Evolutionary conservation across 2,329 filamentous ascomycete genomes (phyloP).

Genomic region (Penicillium sp.): DNA sequence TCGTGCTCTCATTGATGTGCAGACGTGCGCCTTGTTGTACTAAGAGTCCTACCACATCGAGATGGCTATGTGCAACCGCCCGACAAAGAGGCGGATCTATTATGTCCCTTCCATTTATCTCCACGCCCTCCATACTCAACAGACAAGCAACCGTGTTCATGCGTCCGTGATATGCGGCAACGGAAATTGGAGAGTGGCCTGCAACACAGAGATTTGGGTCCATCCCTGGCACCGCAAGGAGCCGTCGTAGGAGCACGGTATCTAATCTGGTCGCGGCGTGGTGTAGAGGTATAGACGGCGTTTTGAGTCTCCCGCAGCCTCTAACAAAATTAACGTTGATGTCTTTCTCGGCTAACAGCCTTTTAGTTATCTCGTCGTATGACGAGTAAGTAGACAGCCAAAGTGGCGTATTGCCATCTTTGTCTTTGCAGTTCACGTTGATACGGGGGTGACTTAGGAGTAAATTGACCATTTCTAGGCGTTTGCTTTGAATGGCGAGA

Average conservation of each 20-base stretch:
- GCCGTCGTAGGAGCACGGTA: neutral
- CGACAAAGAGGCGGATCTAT: neutral
- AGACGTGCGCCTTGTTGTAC: neutral
- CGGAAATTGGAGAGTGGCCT: neutral
- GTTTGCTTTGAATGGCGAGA: neutral
- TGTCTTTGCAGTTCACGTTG: neutral
- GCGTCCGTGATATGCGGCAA: neutral
- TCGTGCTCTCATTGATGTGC: neutral
- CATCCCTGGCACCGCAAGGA: neutral
- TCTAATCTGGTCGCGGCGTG: constrained; percentile 1
- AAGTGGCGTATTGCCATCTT: constrained; percentile 11
- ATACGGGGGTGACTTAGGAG: neutral
- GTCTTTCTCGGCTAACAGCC: too few species aligned
- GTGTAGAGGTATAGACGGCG: constrained; percentile 5
- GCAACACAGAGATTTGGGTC: neutral
- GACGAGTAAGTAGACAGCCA: constrained; percentile 7
- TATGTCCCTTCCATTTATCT: neutral
- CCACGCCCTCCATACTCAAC: neutral
- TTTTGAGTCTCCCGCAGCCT: neutral
- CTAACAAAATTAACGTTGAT: constrained; percentile 10
- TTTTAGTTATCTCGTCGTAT: constrained; percentile 2
- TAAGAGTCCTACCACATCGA: neutral
- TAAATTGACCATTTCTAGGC: neutral
- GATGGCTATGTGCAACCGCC: neutral
- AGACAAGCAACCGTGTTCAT: neutral